These are phyloP conservation scores for Diaporthe batatas DNA, from an alignment of 2,329 filamentous ascomycete species.

Conservation along the genomic window DNA sequence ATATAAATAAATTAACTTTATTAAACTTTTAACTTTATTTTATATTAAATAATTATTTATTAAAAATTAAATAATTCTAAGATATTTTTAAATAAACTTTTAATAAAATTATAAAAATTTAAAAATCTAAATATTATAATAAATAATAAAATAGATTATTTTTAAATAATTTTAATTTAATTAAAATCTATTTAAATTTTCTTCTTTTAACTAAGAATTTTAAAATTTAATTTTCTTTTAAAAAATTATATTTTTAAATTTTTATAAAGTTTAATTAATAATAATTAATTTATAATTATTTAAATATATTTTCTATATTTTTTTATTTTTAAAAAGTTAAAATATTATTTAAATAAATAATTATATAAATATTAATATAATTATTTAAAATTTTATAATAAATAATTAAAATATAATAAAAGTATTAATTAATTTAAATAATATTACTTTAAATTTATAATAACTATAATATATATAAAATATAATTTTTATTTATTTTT, in stretches of 20 bases:
- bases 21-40: background rate
- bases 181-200: background rate
- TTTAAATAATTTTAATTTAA: background rate
- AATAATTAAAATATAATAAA: background rate
- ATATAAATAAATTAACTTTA: background rate
- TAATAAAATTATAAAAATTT: background rate
- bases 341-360: conserved; percentile 6
- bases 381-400: background rate
- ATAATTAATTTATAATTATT: background rate
- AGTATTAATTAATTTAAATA: background rate
- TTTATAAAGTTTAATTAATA: background rate
- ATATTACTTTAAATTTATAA: background rate
- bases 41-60: background rate
- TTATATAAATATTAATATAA: conserved; percentile 4
- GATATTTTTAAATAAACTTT: background rate
- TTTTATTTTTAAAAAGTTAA: background rate
- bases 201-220: background rate
- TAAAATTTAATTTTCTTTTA: background rate
- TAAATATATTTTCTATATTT: background rate
- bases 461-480: background rate
- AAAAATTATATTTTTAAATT: background rate
- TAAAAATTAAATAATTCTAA: background rate
- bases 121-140: background rate
- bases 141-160: background rate
- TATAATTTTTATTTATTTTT: background rate